Conservation (phyloP, 495 filamentous ascomycete species). For the Aspergillus saccharolyticus region DNA sequence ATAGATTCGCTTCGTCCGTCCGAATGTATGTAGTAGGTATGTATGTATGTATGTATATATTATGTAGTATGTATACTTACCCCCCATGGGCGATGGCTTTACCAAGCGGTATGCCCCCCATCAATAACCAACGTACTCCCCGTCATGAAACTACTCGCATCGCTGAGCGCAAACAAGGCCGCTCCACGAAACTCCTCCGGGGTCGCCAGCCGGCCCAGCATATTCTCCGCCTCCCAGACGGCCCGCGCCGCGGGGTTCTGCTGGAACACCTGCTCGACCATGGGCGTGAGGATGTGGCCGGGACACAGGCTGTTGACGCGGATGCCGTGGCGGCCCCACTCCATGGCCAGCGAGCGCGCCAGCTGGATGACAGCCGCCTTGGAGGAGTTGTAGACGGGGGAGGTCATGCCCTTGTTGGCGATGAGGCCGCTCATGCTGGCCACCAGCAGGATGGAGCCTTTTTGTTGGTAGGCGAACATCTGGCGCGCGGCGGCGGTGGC, state of each 20-base stretch:
- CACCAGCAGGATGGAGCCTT: conserved; percentile 67
- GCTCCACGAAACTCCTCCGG: conserved; percentile 65
- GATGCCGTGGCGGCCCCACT: conserved; percentile 64
- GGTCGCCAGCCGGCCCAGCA: conserved; percentile 58
- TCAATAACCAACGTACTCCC: conserved; percentile 57
- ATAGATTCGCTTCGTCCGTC: no score
- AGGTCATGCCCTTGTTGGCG: conserved; percentile 68
- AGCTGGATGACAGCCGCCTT: conserved; percentile 69
- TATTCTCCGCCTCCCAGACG: conserved; percentile 64
- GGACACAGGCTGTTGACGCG: conserved; percentile 64
- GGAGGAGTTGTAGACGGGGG: conserved; percentile 63
- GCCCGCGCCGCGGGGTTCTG: conserved; percentile 54
- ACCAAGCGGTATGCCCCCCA: conserved; percentile 60
- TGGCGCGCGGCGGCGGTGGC: conserved; percentile 71
- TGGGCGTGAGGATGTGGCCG: conserved; percentile 68
- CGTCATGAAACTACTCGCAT: conserved; percentile 69
- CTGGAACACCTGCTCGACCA: conserved; percentile 64
- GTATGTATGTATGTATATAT: no score
- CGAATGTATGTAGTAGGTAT: no score
- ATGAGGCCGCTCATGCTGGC: conserved; percentile 77
- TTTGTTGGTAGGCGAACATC: conserved; percentile 58
- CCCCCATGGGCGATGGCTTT: background rate
- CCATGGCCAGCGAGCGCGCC: conserved; percentile 61
- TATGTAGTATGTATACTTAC: background rate
- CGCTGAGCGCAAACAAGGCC: conserved; percentile 56